Conservation (phyloP, 2,329 filamentous ascomycete species). For the Ophiostoma montium region DNA sequence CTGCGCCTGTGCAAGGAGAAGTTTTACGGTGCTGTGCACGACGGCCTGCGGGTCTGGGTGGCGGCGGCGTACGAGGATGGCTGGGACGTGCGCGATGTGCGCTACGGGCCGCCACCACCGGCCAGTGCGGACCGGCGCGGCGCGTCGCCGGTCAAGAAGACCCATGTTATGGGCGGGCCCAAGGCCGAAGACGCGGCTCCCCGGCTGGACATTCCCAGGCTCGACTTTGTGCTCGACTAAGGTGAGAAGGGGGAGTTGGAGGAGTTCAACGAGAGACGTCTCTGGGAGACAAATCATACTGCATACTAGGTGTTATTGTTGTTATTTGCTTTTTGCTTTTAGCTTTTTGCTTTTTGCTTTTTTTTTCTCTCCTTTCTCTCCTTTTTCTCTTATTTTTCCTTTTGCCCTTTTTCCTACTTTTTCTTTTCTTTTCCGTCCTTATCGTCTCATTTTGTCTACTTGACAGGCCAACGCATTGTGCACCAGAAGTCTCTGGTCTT, state of each 20-base stretch:
- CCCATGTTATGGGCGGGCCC: slow-evolving; percentile 15
- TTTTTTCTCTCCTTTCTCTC: neutral
- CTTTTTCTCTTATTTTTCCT: neutral
- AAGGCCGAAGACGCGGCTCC: slow-evolving; percentile 39
- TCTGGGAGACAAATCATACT: neutral
- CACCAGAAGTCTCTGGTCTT: too few relatives aligned
- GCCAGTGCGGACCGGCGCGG: slow-evolving; percentile 3
- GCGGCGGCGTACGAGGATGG: slow-evolving; percentile 74
- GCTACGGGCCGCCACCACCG: slow-evolving; percentile 48
- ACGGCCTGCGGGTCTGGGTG: slow-evolving; percentile 79
- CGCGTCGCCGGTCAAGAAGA: slow-evolving; percentile 18
- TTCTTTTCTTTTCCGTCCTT: slow-evolving; percentile 1
- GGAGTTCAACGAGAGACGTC: neutral
- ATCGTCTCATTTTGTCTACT: neutral
- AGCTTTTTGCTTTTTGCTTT: neutral
- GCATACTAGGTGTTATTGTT: neutral
- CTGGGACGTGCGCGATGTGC: slow-evolving; percentile 72
- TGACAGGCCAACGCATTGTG: too few relatives aligned
- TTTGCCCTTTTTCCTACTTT: neutral
- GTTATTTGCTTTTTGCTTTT: neutral
- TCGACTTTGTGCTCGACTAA: slow-evolving; percentile 37
- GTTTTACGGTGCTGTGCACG: slow-evolving; percentile 86
- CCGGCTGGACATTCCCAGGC: slow-evolving; percentile 45
- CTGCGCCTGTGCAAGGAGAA: slow-evolving; percentile 93
- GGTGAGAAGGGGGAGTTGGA: too few relatives aligned